These are phyloP conservation scores for Cadophora luteo-olivacea DNA, from an alignment of 2,329 filamentous ascomycete genomes.

Conservation along the genomic window DNA sequence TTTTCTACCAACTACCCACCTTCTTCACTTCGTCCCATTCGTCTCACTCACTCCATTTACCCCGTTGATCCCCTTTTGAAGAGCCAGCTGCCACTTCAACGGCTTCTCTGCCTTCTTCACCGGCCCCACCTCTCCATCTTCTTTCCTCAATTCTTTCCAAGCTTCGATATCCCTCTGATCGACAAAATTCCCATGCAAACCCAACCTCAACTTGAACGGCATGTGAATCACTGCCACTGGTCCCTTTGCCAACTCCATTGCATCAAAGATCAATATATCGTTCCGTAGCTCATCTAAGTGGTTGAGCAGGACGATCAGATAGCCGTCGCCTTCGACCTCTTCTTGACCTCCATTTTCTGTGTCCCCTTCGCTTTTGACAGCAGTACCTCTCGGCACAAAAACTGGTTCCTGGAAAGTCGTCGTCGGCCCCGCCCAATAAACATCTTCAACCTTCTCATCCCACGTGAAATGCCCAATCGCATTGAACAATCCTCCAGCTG, in stretches of 20 bases:
- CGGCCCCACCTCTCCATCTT: slow-evolving; percentile 48
- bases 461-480: slow-evolving; percentile 36
- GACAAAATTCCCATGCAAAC: slow-evolving; percentile 47
- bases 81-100: slow-evolving; percentile 48
- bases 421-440: slow-evolving; percentile 42
- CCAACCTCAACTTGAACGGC: slow-evolving; percentile 45
- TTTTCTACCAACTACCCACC: not conserved
- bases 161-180: slow-evolving; percentile 47
- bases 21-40: slow-evolving; percentile 7
- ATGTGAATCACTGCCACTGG: slow-evolving; percentile 46
- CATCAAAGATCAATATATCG: slow-evolving; percentile 47
- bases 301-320: slow-evolving; percentile 43
- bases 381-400: slow-evolving; percentile 39
- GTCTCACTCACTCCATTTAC: not conserved
- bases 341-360: not conserved
- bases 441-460: slow-evolving; percentile 30
- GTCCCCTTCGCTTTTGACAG: too few species aligned
- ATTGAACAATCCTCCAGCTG: slow-evolving; percentile 37
- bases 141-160: slow-evolving; percentile 48
- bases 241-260: slow-evolving; percentile 42
- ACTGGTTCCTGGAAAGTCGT: slow-evolving; percentile 44
- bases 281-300: slow-evolving; percentile 49
- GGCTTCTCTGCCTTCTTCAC: slow-evolving; percentile 47
- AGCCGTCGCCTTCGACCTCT: slow-evolving; percentile 44
- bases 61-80: not conserved